A percentile compares a stretch with the other conserved stretches of the same genome.
Evolutionary conservation across 306 rosid genomes (phyloP).

Genomic region (Prunus mume): DNA sequence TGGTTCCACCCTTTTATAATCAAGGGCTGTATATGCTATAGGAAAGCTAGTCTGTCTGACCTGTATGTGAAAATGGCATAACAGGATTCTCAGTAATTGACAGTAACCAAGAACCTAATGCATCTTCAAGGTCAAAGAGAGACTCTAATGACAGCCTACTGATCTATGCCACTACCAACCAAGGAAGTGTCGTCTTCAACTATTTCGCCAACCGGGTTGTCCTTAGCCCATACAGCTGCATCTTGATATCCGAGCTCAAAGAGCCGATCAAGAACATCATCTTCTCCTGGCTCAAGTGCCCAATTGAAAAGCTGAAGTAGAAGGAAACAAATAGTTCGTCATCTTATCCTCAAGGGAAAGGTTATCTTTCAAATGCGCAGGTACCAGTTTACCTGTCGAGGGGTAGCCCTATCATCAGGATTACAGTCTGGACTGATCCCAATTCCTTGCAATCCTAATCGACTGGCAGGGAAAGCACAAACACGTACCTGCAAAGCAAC

Average conservation of each 20-base stretch:
- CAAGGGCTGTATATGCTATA: slow-evolving; percentile 1
- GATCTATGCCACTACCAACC: slow-evolving; percentile 26
- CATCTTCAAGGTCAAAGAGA: slow-evolving; percentile 17
- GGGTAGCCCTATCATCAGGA: slow-evolving; percentile 51
- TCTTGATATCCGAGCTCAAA: slow-evolving; percentile 83
- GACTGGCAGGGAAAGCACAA: slow-evolving; percentile 82
- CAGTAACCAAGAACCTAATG: background rate
- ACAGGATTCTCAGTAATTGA: slow-evolving; percentile 13
- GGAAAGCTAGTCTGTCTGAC: slow-evolving; percentile 3
- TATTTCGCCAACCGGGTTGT: slow-evolving; percentile 61
- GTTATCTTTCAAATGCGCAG: background rate
- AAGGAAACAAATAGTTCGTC: background rate
- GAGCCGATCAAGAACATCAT: slow-evolving; percentile 64
- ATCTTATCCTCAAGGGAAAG: background rate
- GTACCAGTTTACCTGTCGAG: slow-evolving; percentile 43
- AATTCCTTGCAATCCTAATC: slow-evolving; percentile 65
- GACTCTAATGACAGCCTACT: slow-evolving; percentile 15
- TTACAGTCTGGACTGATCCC: slow-evolving; percentile 71
- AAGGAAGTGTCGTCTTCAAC: slow-evolving; percentile 49
- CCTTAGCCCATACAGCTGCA: slow-evolving; percentile 81
- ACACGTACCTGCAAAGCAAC: slow-evolving; percentile 57
- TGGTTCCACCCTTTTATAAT: slow-evolving; percentile 5
- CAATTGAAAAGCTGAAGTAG: slow-evolving; percentile 52
- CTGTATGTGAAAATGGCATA: slow-evolving; percentile 15
- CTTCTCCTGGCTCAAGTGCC: slow-evolving; percentile 91